Evolutionary conservation across 768 basidiomycete species (phyloP), one percentile per base, ranked within the genome.

Genomic region (Gloeostereum incarnatum): DNA sequence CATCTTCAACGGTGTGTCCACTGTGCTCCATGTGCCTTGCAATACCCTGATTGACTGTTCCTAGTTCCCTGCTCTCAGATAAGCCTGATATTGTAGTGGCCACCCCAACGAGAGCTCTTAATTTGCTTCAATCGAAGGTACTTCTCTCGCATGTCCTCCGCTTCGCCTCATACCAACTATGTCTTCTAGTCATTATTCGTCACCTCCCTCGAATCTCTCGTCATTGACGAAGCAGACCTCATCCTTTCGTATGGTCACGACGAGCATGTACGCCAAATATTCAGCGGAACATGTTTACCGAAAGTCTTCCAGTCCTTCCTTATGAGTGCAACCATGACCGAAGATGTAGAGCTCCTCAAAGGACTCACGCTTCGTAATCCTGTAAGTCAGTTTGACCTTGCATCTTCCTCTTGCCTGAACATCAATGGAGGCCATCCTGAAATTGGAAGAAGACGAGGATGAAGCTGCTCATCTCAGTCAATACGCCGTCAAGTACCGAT

Each of bases 241-340:
- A 86, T 99, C 37, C 69, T 99, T 14, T 97, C 93, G 0, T 99
- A 98, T 54, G 96, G 96, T 2, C 90, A 98, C 47, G 85, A 92
- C 44, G 87, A 92, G 51, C 89, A 92, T 43, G 74, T 93, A 31
- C 75, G 79, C 19, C 74, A 80, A 42, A 69, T 73, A 20, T 80
- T 84, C 44, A 69, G 60, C 38, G 86, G 77, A 31, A 34, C 33
- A 81, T 73, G 39, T 57, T 72, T 85, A 21, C 90, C 83, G 38
- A 83, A 78, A 56, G 77, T 84, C 43, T 88, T 77, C 57, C 94
- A 91, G 57, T 86, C 88, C 7, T 92, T 94, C 61, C 63, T 99
- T 23, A 96, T 98, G 90, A 91, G 86, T 53, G 94, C 96, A 4
- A 99, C 94, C 0, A 82, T 98, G 81, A 91, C 92, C 8, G 87